phyloP scores from a whole-genome alignment of 768 basidiomycete genomes.

The Hydnomerulius pinastri region DNA sequence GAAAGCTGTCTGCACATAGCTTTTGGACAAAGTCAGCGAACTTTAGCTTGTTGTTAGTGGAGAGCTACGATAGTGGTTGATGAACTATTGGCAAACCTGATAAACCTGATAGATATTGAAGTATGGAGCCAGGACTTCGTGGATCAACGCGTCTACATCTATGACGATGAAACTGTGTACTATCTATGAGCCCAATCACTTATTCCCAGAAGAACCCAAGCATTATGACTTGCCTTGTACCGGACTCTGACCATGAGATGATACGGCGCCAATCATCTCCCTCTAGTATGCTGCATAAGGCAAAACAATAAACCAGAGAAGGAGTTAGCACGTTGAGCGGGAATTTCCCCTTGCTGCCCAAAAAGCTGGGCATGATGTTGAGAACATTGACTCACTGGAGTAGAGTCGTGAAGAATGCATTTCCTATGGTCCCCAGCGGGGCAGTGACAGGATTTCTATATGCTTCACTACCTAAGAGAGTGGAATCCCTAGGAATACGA shows the following conservation, averaged over 20 bases:
- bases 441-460: too few species aligned
- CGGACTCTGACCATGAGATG: neutral
- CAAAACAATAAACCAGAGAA: neutral
- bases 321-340: neutral
- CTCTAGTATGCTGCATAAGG: neutral
- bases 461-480: too few species aligned
- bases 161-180: slow-evolving; percentile 1
- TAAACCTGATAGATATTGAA: slow-evolving; percentile 3
- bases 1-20: neutral
- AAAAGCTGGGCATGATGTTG: neutral
- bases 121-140: neutral
- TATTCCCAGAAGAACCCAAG: neutral
- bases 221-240: neutral
- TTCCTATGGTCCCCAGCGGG: too few species aligned
- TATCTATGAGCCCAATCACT: neutral
- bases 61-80: neutral
- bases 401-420: neutral
- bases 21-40: slow-evolving; percentile 4
- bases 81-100: neutral
- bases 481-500: too few species aligned
- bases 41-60: neutral
- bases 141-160: slow-evolving; percentile 5
- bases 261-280: neutral
- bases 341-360: neutral
- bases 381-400: neutral